Base-by-base conservation (phyloP, 306 rosid species). In the Nissolia schottii region DNA sequence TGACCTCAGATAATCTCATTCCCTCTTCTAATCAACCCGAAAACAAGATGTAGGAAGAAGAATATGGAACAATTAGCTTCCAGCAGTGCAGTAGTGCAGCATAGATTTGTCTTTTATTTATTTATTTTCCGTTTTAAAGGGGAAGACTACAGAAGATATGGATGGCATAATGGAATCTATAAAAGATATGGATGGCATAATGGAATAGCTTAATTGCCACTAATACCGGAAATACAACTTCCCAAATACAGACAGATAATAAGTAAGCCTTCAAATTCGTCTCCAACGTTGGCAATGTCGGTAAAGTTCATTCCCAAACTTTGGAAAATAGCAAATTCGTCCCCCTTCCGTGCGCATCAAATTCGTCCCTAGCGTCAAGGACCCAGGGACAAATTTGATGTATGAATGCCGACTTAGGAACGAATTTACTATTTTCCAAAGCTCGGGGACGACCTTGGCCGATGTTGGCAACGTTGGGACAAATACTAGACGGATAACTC, bases 31-130 rank as follows among this genome's bases (percentile, higher is more conserved):
- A 41, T 32, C 19, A 59, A 32, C 19, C 25, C 31, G n/a, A 28
- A 76, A 23, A 29, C 40, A 67, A 57, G 62, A 57, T 16, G 5
- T 6, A 27, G 65, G 61, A 76, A 67, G 22, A 56, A 43, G 58
- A 41, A 25, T 2, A 40, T 45, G 10, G 57, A 56, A 35, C 34
- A 34, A 19, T 35, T 20, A 55, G 15, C 53, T 25, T 51, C 14
- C 11, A 22, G 19, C 14, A 37, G 68, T 13, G 13, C 27, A 22
- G 18, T 37, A n/a, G n/a, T n/a, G n/a, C n/a, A n/a, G n/a, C n/a
- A n/a, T n/a, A n/a, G n/a, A n/a, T n/a, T n/a, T n/a, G n/a, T n/a
- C n/a, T n/a, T n/a, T 40, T 40, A 7, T n/a, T 1, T 40, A 9
- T 40, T 40, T n/a, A 9, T 40, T 10, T 13, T n/a, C 46, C 2